Evolutionary conservation across 139 green algal genomes (phyloP).

Genomic region (Chlorella sp.): DNA sequence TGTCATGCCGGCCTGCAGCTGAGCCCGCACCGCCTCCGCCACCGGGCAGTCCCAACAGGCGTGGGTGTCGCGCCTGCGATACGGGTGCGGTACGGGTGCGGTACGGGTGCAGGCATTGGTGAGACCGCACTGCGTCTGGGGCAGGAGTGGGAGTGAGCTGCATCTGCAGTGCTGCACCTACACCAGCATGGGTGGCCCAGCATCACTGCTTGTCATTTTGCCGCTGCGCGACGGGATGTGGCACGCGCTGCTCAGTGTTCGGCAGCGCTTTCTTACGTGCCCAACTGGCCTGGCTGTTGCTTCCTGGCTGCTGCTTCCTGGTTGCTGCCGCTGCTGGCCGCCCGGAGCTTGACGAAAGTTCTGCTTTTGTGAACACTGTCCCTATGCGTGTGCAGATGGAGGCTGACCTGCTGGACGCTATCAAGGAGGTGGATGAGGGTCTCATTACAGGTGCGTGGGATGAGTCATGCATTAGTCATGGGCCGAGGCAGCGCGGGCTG

Average conservation of each 20-base stretch:
- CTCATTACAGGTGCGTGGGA: conserved; percentile 29
- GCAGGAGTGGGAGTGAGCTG: background rate
- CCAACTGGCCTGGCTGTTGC: background rate
- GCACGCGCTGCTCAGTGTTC: background rate
- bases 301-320: no score
- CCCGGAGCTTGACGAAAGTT: background rate
- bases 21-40: background rate
- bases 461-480: background rate
- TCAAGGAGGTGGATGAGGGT: conserved; percentile 41
- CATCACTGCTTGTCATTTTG: no score
- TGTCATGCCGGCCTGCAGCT: background rate
- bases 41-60: background rate
- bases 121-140: background rate
- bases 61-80: no score
- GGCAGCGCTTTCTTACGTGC: background rate
- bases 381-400: conserved; percentile 9
- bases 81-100: background rate
- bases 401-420: conserved; percentile 31
- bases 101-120: background rate
- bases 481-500: background rate
- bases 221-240: no score
- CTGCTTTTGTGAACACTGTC: background rate
- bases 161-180: background rate
- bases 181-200: background rate
- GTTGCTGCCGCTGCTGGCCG: background rate